Evolutionary conservation across 2,329 filamentous ascomycete genomes (phyloP), one percentile per base, ranked within the genome.

Genomic region (Ceratocystis albifundus): DNA sequence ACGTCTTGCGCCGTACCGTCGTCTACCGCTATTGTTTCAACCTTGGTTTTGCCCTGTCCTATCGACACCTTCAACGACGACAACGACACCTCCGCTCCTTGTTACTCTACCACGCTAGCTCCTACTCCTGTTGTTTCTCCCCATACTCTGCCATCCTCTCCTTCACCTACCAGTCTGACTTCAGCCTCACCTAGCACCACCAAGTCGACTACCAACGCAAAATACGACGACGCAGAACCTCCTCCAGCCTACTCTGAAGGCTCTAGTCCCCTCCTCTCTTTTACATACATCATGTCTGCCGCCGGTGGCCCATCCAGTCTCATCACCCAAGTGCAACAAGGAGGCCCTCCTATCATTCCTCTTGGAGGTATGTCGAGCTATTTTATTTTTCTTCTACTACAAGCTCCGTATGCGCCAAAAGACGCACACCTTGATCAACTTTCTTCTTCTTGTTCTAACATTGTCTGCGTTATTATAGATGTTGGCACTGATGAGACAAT

Each of bases 301-400:
- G 92, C 93, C 78, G 93, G 93, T 82, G 93, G 92, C 79, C 89
- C 92, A 72, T 88, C 92, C 80, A 97, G 94, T 84, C 96, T 99
- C 75, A 96, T 99, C 79, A 99, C 94, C 77, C 94, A 99, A 80
- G 94, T 99, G 72, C 92, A 96, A 75, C 94, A 99, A 78, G 88
- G 88, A 70, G 92, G 88, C 63, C 89, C 91, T 72, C 89, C 92
- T 46, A 85, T 96, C 71, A 96, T 94, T 76, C 88, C 90, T 66
- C 81, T 97, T 69, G 90, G 89, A 84, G 89, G 89, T 91, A 78
- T 73, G 82, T 69, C 44, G 12, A 32, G 36, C 45, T 62, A 22
- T 62, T 32, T 65, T 57, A 61, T 44, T 65, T 57, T 65, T 44
- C 32, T 12, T 8, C n/a, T 65, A 41, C 59, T 45, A 7, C 4